Evolutionary conservation across 108 stramenopile species (phyloP).

Genomic region (Cylindrotheca closterium): DNA sequence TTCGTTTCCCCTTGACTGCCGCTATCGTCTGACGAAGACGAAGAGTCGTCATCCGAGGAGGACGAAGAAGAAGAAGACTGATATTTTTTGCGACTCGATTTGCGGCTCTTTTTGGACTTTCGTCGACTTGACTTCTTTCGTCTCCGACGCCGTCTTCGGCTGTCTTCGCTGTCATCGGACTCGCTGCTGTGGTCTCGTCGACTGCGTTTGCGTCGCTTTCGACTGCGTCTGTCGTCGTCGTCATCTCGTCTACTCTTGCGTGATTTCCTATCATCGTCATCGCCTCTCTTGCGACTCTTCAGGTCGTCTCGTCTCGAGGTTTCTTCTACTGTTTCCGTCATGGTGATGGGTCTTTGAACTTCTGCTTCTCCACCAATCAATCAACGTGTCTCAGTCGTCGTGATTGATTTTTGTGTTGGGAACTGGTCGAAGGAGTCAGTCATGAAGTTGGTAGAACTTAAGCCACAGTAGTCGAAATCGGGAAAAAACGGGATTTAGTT

Average conservation of each 20-base stretch:
- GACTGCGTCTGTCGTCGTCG: neutral
- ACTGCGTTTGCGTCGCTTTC: slow-evolving; percentile 13
- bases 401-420: too few relatives aligned
- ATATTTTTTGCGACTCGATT: slow-evolving; percentile 24
- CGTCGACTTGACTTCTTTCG: neutral
- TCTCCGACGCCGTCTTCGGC: slow-evolving; percentile 18
- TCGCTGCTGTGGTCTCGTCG: slow-evolving; percentile 17
- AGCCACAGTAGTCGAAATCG: too few relatives aligned
- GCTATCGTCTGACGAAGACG: slow-evolving; percentile 9
- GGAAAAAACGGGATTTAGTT: too few relatives aligned
- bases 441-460: too few relatives aligned
- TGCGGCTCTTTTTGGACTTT: slow-evolving; percentile 4
- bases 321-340: too few relatives aligned
- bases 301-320: too few relatives aligned
- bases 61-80: slow-evolving; percentile 11
- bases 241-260: slow-evolving; percentile 5
- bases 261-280: slow-evolving; percentile 5
- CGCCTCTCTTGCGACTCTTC: too few relatives aligned
- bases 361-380: neutral
- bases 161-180: slow-evolving; percentile 7
- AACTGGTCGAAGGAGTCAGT: too few relatives aligned
- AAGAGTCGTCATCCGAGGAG: slow-evolving; percentile 8
- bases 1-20: slow-evolving; percentile 12
- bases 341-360: neutral
- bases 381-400: too few relatives aligned